Evolutionary conservation across 2,329 filamentous ascomycete genomes (phyloP).

Genomic region (Aspergillus ochraceus): DNA sequence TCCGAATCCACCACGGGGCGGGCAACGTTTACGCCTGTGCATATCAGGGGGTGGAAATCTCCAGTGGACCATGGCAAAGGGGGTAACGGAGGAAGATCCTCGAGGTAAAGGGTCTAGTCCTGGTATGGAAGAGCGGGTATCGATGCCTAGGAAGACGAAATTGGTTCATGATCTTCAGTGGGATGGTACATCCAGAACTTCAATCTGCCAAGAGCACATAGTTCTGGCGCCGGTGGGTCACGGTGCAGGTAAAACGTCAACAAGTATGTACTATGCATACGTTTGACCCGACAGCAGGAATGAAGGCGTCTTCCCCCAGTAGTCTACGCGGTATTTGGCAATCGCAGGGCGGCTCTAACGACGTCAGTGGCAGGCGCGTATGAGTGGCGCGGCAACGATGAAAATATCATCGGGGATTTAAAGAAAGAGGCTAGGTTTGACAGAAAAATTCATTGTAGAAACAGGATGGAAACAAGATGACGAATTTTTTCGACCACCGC

Average conservation of each 20-base stretch:
- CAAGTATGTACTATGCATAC: conserved; percentile 2
- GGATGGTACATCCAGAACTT: neutral
- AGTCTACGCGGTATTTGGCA: neutral
- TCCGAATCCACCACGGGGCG: conserved; percentile 6
- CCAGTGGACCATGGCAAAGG: conserved; percentile 2
- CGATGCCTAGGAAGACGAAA: conserved; percentile 1
- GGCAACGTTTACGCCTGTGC: conserved; percentile 5
- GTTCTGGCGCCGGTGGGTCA: conserved; percentile 6
- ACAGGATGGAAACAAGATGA: neutral
- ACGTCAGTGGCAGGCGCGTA: neutral
- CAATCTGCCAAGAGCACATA: conserved; percentile 7
- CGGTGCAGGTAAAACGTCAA: conserved; percentile 5
- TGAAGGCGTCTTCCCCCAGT: neutral
- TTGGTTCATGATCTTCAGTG: conserved; percentile 9
- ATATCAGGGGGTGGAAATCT: conserved; percentile 15
- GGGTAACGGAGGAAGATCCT: conserved; percentile 2
- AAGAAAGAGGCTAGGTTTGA: neutral
- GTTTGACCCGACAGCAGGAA: neutral
- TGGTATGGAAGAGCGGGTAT: conserved; percentile 1
- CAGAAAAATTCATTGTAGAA: neutral
- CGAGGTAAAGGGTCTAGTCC: conserved; percentile 1
- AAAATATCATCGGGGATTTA: neutral
- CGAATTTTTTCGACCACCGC: neutral
- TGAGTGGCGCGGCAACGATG: neutral
- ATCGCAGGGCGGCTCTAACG: neutral